Conservation (phyloP, 768 basidiomycete species). For the Lactarius sp. region DNA sequence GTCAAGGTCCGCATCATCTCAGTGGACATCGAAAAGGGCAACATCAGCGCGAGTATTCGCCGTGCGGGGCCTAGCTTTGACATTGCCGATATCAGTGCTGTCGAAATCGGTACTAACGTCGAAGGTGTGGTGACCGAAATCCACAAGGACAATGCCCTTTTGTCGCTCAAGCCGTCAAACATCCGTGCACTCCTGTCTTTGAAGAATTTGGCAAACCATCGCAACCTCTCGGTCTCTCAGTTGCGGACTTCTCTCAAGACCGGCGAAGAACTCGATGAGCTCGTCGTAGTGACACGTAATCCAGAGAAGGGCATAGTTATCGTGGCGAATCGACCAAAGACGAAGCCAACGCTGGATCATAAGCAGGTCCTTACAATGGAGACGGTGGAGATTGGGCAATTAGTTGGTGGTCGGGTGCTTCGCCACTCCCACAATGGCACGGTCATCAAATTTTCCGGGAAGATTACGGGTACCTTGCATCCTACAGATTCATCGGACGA, state of each 20-base stretch:
- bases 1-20: conserved; percentile 77
- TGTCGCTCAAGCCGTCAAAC: conserved; percentile 64
- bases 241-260: conserved; percentile 56
- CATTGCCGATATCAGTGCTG: conserved; percentile 58
- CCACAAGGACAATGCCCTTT: conserved; percentile 77
- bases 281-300: conserved; percentile 88
- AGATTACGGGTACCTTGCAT: conserved; percentile 72
- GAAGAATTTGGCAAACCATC: conserved; percentile 80
- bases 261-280: conserved; percentile 66
- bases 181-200: conserved; percentile 82
- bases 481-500: conserved; percentile 81
- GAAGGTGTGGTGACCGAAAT: conserved; percentile 71
- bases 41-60: conserved; percentile 81
- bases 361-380: conserved; percentile 60
- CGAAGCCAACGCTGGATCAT: conserved; percentile 42
- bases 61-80: conserved; percentile 59
- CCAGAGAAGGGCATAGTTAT: conserved; percentile 82
- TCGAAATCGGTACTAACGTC: conserved; percentile 73
- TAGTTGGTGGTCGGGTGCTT: conserved; percentile 75
- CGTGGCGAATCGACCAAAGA: conserved; percentile 67
- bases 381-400: conserved; percentile 62
- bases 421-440: conserved; percentile 68
- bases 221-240: conserved; percentile 58
- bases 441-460: conserved; percentile 67
- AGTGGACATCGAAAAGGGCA: conserved; percentile 51